Base-by-base conservation (phyloP, 805 yeast genomes). In the Cyberlindnera meyerae region DNA sequence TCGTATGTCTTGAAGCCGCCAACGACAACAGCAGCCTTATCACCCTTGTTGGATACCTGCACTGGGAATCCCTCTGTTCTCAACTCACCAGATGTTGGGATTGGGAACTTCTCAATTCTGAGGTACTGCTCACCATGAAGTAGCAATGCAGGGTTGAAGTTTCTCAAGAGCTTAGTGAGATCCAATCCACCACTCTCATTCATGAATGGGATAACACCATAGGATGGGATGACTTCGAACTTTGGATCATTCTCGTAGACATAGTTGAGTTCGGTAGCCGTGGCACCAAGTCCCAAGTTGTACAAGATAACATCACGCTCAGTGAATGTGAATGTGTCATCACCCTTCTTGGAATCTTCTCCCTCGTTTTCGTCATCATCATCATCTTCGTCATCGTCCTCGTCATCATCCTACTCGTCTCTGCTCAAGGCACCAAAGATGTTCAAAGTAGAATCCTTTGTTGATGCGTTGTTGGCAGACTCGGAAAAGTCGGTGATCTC, bases 71-170 rank as follows among this genome's bases (percentile, higher is more conserved):
- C 73, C 29, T 70, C 70, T 7, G 95, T 83, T 37, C 62, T 69
- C 29, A 88, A 60, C 2, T 63, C 57, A 4, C 80, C 95, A 44
- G 73, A 70, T 1, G 83, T 75, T 44, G 96, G 94, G 40, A 90
- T 70, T 40, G 95, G 93, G 68, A 73, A 79, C 59, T 79, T 75
- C 46, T 71, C 70, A 45, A 90, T 60, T 62, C 78, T 87, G 51
- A 89, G 68, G 62, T 83, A 90, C 61, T 90, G 97, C 65, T 90
- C 98, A 42, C 97, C 98, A 60, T 90, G 97, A 49, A 90, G 73
- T 55, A 90, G 71, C 62, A 82, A 71, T 77, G 87, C 81, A 43
- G 93, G 95, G 63, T 86, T 85, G 71, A 86, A 90, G 64, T 85
- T 79, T 40, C 79, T 82, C 49, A 90, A 78, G 29, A 80, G 60